Base-by-base conservation (phyloP, 2,329 filamentous ascomycete genomes). In the Neofusicoccum ribis region DNA sequence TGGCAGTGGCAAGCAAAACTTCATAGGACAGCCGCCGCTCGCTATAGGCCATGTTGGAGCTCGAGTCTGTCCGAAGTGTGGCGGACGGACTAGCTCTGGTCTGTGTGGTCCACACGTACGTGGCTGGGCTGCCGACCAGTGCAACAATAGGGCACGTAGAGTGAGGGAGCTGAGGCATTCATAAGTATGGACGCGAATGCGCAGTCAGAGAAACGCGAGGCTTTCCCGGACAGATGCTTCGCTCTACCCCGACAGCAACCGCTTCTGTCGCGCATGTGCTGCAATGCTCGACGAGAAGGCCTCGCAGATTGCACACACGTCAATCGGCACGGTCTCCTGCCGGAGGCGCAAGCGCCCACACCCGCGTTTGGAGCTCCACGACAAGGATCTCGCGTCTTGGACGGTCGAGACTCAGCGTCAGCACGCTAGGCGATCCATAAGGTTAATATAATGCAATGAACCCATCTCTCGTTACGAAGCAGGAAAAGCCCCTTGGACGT, bases 401-500 rank as follows among this genome's bases (percentile, higher is more conserved):
- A n/a, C 43, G 56, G 56, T 47, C 56, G 56, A 60, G 56, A 60
- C 56, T 60, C 56, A 14, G 31, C 23, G 39, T 60, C 56, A 37
- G 37, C 43, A 20, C 27, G 56, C 56, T 60, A 60, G 41, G 31
- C 56, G 41, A 60, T 47, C 56, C 56, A 37, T 34, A 14, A 43
- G 43, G n/a, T 60, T 60, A 60, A 60, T 60, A 60, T 60, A 60
- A 60, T 60, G 43, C 56, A 47, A 46, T 44, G 54, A 59, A 8
- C 39, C 39, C 41, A 44, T 59, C 56, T 44, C 56, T 60, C 56
- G 41, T 60, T 46, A 60, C 56, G 56, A 60, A 60, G 56, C 17
- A 46, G 39, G 52, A 46, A 23, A 34, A 12, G 27, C 56, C 56
- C 23, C 37, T 37, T 47, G 27, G 11, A 23, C 43, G 41, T 60